phyloP scores from a whole-genome alignment of 108 stramenopile genomes.

The Hondaea fermentalgiana region DNA sequence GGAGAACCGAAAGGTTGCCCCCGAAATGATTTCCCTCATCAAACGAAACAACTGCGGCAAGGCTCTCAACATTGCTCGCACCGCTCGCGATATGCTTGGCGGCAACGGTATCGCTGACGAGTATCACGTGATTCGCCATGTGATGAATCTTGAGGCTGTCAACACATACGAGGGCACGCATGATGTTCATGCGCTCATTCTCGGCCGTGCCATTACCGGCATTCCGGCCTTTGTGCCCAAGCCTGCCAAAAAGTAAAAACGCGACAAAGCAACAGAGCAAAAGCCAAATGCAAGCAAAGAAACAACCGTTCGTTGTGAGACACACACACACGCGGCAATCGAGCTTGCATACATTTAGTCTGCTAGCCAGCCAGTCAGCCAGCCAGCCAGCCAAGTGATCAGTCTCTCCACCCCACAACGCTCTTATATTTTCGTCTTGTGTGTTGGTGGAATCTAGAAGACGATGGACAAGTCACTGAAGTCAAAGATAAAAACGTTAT shows the following conservation, averaged over 20 bases:
- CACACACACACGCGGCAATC: no score
- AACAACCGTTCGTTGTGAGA: no score
- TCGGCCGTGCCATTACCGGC: constrained; percentile 83
- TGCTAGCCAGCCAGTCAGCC: no score
- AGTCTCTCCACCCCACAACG: no score
- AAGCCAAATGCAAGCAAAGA: no score
- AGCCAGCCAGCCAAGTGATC: no score
- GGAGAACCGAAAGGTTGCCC: constrained; percentile 38
- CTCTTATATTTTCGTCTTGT: no score
- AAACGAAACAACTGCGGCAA: constrained; percentile 88
- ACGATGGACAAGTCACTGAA: no score
- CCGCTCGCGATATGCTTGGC: constrained; percentile 81
- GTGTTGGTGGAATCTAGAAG: no score
- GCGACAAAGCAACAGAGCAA: no score
- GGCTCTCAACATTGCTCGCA: constrained; percentile 73
- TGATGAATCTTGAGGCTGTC: constrained; percentile 88
- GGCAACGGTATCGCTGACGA: constrained; percentile 93
- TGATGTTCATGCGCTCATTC: constrained; percentile 86
- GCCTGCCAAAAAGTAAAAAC: neutral
- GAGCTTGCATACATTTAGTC: no score
- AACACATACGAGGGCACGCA: constrained; percentile 97
- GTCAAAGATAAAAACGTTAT: no score
- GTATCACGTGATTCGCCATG: constrained; percentile 89
- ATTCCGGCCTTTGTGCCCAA: constrained; percentile 71
- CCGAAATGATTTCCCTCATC: constrained; percentile 81